phyloP scores from a whole-genome alignment of 768 basidiomycete species.

The Phanerodontia chrysosporium region DNA sequence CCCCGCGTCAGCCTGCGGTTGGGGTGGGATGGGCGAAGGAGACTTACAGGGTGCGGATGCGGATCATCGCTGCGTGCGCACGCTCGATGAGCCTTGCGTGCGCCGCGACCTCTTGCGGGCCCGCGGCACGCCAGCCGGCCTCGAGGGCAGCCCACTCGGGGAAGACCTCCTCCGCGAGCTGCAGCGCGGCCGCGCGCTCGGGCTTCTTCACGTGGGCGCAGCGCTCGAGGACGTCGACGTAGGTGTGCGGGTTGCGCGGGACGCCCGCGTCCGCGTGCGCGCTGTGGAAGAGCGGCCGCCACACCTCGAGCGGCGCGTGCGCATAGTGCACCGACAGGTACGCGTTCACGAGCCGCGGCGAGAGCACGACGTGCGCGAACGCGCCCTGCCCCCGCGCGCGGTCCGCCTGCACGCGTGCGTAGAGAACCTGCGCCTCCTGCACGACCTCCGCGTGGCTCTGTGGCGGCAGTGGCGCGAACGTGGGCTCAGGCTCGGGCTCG shows the following conservation, averaged over 20 bases:
- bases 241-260: conserved; percentile 47
- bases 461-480: conserved; percentile 55
- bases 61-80: conserved; percentile 65
- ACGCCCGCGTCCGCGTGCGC: conserved; percentile 44
- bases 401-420: conserved; percentile 54
- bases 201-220: conserved; percentile 43
- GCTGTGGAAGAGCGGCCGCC: conserved; percentile 44
- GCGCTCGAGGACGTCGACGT: conserved; percentile 64
- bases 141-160: conserved; percentile 54
- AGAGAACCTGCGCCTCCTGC: conserved; percentile 63
- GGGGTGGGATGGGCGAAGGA: not conserved
- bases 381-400: not conserved
- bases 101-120: conserved; percentile 21
- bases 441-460: conserved; percentile 71
- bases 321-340: conserved; percentile 76
- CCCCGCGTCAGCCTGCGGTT: conserved; percentile 1
- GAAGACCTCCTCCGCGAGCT: conserved; percentile 66
- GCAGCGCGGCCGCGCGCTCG: conserved; percentile 45
- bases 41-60: conserved; percentile 57
- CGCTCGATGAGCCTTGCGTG: conserved; percentile 57
- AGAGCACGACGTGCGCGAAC: conserved; percentile 56
- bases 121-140: conserved; percentile 27
- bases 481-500: not conserved
- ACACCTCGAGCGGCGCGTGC: conserved; percentile 46
- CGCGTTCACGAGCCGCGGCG: conserved; percentile 66